These are phyloP conservation scores for Eucalyptus sideroxylon DNA, from an alignment of 345 rosid species.

Conservation along the genomic window DNA sequence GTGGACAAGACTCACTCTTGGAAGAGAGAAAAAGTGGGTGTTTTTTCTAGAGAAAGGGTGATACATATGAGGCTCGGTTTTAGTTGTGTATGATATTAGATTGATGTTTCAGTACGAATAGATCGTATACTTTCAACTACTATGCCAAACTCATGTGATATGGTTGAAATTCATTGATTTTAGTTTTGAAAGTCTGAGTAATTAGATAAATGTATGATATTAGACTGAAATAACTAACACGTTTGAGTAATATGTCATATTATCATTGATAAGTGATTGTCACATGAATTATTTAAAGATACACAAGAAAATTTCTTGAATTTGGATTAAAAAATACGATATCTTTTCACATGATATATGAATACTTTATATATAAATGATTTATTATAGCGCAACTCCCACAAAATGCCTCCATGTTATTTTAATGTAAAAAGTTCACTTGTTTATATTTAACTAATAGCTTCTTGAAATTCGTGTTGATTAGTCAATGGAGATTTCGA, in stretches of 20 bases:
- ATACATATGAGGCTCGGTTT: background rate
- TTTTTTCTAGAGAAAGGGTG: background rate
- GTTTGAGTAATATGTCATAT: background rate
- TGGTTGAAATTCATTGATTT: background rate
- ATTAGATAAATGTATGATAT: background rate
- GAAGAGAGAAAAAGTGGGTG: background rate
- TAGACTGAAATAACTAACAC: background rate
- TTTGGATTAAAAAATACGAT: background rate
- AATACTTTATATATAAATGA: background rate
- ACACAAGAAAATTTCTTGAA: background rate
- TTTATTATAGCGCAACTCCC: background rate
- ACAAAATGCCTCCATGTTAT: background rate
- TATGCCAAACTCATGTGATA: background rate
- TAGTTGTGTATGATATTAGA: background rate
- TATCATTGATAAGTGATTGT: background rate
- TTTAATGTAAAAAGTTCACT: background rate
- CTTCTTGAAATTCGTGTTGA: background rate
- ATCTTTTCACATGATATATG: background rate
- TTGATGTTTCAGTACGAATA: background rate
- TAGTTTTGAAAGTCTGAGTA: background rate
- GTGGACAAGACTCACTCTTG: background rate
- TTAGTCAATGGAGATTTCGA: background rate
- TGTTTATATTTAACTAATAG: background rate
- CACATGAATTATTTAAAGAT: background rate
- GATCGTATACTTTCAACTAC: background rate